Evolutionary conservation across 306 rosid genomes (phyloP), one percentile per base, ranked within the genome.

Genomic region (Cicer judaicum): DNA sequence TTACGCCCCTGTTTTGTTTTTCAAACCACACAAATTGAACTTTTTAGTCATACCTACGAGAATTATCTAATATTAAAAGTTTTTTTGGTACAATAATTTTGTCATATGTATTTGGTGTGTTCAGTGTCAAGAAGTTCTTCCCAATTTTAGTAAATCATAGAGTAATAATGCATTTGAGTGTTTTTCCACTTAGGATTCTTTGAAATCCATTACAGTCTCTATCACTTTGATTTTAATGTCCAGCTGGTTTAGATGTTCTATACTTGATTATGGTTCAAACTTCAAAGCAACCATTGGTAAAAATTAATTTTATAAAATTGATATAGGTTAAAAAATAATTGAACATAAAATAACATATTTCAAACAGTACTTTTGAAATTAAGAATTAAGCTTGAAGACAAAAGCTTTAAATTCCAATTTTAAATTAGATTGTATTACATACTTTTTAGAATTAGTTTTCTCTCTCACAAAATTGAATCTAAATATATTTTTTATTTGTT

Each of bases 21-120:
- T 57, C 64, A 21, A 13, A 43, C 66, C 59, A 68, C 24, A 10
- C 48, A 61, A 16, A 13, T 61, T 43, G 16, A 52, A 81, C 70
- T 18, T 75, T 18, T 11, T 64, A 68, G 50, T 53, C 64, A 52
- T 43, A 4, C 15, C 67, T 21, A 36, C 14, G 70, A 24, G 34
- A 24, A 24, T 24, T 24, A 24, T 24, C 4, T 24, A 24, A 24
- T 24, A 24, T 24, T 24, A 24, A 24, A 24, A 24, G 2, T 21
- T 21, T 21, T 21, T 2, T 24, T 15, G 21, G 34, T 24, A 56
- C 7, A 10, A 19, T 21, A 10, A 4, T 55, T 78, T 81, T 81
- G 86, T 84, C 81, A 48, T 42, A 46, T 62, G 41, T 82, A 68
- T 71, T 61, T 65, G 82, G 78, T 43, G 68, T 72, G 11, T 63